Conservation (phyloP, 208 protist genomes). For the Strigomonas culicis region DNA sequence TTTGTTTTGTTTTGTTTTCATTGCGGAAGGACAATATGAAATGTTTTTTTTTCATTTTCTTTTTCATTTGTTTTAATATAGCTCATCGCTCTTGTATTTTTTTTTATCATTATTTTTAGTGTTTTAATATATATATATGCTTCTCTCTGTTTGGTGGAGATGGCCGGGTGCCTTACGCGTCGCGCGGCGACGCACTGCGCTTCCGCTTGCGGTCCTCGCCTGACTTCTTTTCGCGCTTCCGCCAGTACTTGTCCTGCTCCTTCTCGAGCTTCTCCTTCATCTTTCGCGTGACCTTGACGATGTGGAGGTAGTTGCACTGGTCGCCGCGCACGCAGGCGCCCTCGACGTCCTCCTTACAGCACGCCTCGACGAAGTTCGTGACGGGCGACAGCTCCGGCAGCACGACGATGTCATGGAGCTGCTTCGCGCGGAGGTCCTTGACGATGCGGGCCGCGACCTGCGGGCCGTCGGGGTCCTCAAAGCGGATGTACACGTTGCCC, state of each 20-base stretch:
- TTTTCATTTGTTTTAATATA: constrained; percentile 9
- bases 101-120: constrained; percentile 13
- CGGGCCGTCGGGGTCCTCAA: constrained; percentile 80
- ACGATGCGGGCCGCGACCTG: constrained; percentile 83
- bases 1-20: constrained; percentile 5
- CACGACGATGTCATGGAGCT: constrained; percentile 82
- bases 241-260: constrained; percentile 84
- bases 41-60: neutral
- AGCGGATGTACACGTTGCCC: constrained; percentile 98
- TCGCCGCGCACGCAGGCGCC: constrained; percentile 88
- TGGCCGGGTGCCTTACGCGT: constrained; percentile 43
- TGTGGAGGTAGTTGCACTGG: constrained; percentile 98
- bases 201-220: constrained; percentile 45
- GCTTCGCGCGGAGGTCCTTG: constrained; percentile 80
- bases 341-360: constrained; percentile 96
- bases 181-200: constrained; percentile 17
- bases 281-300: constrained; percentile 89
- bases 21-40: neutral
- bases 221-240: constrained; percentile 34
- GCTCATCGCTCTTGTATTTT: constrained; percentile 6
- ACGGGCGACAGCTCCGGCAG: constrained; percentile 97
- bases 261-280: constrained; percentile 82
- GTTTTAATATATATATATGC: constrained; percentile 5
- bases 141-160: constrained; percentile 23
- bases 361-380: constrained; percentile 97